Base-by-base conservation (phyloP, 2,329 filamentous ascomycete species). In the Colletotrichum tamarilloi region DNA sequence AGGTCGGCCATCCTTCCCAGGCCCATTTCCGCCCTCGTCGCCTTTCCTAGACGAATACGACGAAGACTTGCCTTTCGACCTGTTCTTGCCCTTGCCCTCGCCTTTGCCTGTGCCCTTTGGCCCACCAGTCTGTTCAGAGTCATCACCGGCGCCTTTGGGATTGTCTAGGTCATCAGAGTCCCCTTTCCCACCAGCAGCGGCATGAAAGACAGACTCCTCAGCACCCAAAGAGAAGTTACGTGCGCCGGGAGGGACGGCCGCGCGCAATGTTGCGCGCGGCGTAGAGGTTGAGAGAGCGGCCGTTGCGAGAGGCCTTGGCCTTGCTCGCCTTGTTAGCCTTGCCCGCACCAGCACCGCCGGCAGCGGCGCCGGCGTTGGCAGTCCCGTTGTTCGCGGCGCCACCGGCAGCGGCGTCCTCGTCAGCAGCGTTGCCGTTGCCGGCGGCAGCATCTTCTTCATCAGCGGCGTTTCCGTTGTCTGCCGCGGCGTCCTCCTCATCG, bases 201-300 rank as follows among this genome's bases (percentile, higher is more conserved):
- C 24, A 46, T 38, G 22, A 14, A 30, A 49, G n/a, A 42, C 38
- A 12, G 59, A 32, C 26, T 12, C 42, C 5, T 22, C n/a, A 30
- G 28, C 22, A 7, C 4, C 38, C 16, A 19, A 8, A 8, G 42
- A 30, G 30, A 4, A 6, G 53, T 6, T 26, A 72, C 11, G 11
- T 12, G 30, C 65, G 66, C 22, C 42, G 64, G 35, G 58, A 30
- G 32, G 67, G 42, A 26, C 65, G 52, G 28, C 69, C 19, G 46
- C 66, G 30, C 11, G 30, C 58, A 9, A 32, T 28, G 11, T 55
- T 42, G 26, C 52, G 53, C 38, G 28, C 6, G 35, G 32, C 26
- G 24, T 69, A 32, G 66, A 28, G 65, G 52, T 12, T 64, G 12
- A 52, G 7, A 28, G 65, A 55, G 28, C 59, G 52, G n/a, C 32